Evolutionary conservation across 768 basidiomycete species (phyloP).

Genomic region (Termitomyces sp.): DNA sequence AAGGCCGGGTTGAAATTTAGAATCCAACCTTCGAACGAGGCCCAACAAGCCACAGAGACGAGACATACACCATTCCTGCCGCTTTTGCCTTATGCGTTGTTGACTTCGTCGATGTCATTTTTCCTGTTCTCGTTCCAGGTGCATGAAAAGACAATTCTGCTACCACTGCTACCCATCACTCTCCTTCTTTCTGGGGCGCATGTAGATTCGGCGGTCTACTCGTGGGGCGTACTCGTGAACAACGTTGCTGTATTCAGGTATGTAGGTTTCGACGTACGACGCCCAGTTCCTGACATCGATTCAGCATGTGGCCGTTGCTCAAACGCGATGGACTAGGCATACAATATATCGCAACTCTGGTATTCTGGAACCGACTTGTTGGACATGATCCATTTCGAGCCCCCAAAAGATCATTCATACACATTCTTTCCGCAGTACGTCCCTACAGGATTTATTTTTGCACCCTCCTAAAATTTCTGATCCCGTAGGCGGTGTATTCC

Average conservation of each 20-base stretch:
- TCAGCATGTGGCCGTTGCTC: slow-evolving; percentile 92
- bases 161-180: slow-evolving; percentile 82
- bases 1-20: slow-evolving; percentile 25
- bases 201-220: slow-evolving; percentile 54
- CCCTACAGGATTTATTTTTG: background rate
- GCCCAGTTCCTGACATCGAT: background rate
- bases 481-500: slow-evolving; percentile 46
- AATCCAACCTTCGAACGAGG: slow-evolving; percentile 9
- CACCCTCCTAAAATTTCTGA: background rate
- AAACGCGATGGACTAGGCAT: slow-evolving; percentile 70
- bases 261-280: slow-evolving; percentile 12
- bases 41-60: slow-evolving; percentile 4
- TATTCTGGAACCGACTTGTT: slow-evolving; percentile 80
- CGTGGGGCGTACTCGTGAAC: slow-evolving; percentile 69
- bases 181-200: slow-evolving; percentile 59
- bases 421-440: slow-evolving; percentile 48
- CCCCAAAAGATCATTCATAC: slow-evolving; percentile 42
- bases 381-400: slow-evolving; percentile 66
- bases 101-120: slow-evolving; percentile 84
- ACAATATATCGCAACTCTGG: slow-evolving; percentile 62
- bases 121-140: slow-evolving; percentile 97
- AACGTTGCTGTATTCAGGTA: slow-evolving; percentile 89
- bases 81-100: slow-evolving; percentile 74
- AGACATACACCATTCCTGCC: slow-evolving; percentile 46
- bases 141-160: slow-evolving; percentile 88